These are phyloP conservation scores for Paraphaeosphaeria minitans DNA, from an alignment of 2,329 filamentous ascomycete species.

Conservation along the genomic window DNA sequence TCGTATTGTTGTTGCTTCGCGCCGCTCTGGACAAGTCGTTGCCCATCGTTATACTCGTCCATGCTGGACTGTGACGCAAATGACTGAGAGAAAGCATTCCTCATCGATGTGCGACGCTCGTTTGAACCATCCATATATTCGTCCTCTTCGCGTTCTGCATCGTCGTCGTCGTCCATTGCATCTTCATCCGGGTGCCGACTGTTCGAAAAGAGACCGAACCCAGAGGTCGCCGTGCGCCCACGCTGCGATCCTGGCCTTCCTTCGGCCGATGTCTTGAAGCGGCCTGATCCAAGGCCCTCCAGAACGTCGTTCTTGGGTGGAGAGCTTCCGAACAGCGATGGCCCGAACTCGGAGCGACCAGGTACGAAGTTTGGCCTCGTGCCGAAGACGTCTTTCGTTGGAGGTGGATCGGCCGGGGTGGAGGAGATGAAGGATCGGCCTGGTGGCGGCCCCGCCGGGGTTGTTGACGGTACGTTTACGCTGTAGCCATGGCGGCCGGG, in stretches of 20 bases:
- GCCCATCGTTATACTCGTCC: conserved; percentile 26
- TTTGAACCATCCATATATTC: conserved; percentile 45
- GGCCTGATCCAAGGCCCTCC: conserved; percentile 34
- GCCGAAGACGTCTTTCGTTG: conserved; percentile 55
- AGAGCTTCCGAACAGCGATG: conserved; percentile 37
- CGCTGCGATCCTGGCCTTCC: conserved; percentile 36
- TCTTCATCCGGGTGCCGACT: conserved; percentile 49
- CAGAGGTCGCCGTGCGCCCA: conserved; percentile 31
- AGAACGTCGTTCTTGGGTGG: conserved; percentile 38
- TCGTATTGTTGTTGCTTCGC: conserved; percentile 61
- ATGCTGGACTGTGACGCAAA: conserved; percentile 46
- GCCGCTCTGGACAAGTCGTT: conserved; percentile 32
- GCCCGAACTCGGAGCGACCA: conserved; percentile 26
- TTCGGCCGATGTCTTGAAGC: conserved; percentile 34
- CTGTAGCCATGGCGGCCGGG: conserved; percentile 37
- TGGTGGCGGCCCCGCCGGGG: conserved; percentile 62
- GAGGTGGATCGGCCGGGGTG: conserved; percentile 60
- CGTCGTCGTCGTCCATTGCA: conserved; percentile 32
- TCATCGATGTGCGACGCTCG: conserved; percentile 40
- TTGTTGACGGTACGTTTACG: conserved; percentile 56
- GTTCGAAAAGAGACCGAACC: conserved; percentile 42
- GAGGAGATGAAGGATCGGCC: conserved; percentile 56
- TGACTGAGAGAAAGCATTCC: conserved; percentile 38
- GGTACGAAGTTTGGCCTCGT: conserved; percentile 51
- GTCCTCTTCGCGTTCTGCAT: conserved; percentile 33